Evolutionary conservation across 371 early-diverging fungal genomes (phyloP).

Genomic region (Syncephalis fuscata): DNA sequence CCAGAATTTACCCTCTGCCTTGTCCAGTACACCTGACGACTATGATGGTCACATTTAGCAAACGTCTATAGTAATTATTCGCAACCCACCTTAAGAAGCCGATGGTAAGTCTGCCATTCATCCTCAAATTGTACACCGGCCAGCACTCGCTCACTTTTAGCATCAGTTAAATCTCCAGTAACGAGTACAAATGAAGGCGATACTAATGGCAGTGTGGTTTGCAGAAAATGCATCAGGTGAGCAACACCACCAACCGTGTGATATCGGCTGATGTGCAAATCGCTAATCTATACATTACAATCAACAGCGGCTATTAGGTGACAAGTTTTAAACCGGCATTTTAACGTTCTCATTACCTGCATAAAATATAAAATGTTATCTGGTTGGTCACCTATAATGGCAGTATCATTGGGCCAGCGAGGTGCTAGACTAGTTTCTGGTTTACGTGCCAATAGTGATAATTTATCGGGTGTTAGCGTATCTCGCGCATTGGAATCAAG

Average conservation of each 20-base stretch:
- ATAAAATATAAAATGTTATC: conserved; percentile 41
- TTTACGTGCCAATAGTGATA: no score
- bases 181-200: conserved; percentile 28
- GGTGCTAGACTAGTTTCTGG: no score
- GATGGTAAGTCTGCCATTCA: conserved; percentile 67
- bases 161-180: conserved; percentile 79
- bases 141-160: conserved; percentile 43
- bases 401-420: conserved; percentile 4
- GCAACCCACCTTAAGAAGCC: conserved; percentile 22
- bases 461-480: no score
- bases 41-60: not conserved
- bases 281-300: conserved; percentile 38
- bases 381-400: conserved; percentile 18
- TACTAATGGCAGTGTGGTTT: conserved; percentile 22
- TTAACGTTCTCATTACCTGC: conserved; percentile 20
- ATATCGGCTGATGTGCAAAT: conserved; percentile 68
- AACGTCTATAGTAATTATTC: conserved; percentile 5
- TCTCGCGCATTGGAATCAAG: no score
- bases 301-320: not conserved
- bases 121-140: conserved; percentile 57
- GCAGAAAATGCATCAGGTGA: conserved; percentile 60
- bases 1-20: conserved; percentile 28
- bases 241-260: conserved; percentile 38
- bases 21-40: conserved; percentile 21
- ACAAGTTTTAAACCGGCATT: not conserved